Percentiles rank a stretch among this genome's conserved stretches.
These are phyloP conservation scores for Saccharomycopsis vini DNA, from an alignment of 805 yeast species.

Conservation along the genomic window DNA sequence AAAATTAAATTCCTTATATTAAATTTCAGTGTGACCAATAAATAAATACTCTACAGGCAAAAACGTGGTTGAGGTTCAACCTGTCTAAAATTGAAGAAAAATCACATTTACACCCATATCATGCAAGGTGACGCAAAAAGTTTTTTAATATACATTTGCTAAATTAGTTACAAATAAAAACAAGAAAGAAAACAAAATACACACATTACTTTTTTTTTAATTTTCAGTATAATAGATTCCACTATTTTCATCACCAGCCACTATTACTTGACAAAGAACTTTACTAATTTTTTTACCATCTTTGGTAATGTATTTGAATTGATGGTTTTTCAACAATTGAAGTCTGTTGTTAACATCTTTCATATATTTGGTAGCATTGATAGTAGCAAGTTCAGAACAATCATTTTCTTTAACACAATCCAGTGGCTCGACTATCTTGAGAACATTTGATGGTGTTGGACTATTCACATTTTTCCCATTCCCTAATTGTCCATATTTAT, in stretches of 20 bases:
- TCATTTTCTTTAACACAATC: conserved; percentile 4
- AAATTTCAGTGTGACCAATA: no score
- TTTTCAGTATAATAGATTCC: conserved; percentile 42
- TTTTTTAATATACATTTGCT: no score
- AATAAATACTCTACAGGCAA: no score
- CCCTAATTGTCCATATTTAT: conserved; percentile 76
- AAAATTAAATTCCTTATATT: no score
- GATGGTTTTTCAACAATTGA: conserved; percentile 28
- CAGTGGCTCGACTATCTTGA: conserved; percentile 51
- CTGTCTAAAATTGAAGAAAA: no score
- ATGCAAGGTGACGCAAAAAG: no score
- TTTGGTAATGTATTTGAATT: conserved; percentile 20
- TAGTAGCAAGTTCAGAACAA: conserved; percentile 8
- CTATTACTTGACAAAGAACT: conserved; percentile 43
- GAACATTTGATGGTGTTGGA: conserved; percentile 44
- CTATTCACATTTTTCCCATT: conserved; percentile 63
- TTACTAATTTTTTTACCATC: conserved; percentile 22
- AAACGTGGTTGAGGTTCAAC: no score
- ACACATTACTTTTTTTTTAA: no score
- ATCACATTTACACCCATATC: no score
- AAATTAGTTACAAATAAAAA: no score
- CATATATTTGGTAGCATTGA: conserved; percentile 22
- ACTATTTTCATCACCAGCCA: conserved; percentile 53
- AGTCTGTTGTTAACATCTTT: conserved; percentile 37
- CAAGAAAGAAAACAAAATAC: no score